Conservation (phyloP, 768 basidiomycete genomes). For the Suillus decipiens region DNA sequence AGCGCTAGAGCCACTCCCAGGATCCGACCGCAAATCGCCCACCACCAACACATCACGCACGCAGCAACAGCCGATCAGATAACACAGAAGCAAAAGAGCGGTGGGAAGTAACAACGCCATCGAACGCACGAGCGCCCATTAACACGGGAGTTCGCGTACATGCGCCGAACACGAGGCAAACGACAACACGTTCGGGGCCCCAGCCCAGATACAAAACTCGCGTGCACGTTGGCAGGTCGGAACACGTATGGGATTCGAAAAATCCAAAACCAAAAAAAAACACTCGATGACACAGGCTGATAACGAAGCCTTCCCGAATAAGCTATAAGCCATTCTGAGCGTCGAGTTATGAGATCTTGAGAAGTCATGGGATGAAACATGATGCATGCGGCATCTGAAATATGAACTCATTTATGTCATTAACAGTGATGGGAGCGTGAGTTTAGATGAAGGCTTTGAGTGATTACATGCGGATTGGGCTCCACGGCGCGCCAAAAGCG, state of each 20-base stretch:
- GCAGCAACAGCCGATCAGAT: constrained; percentile 1
- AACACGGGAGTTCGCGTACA: constrained; percentile 5
- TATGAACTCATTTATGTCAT: constrained; percentile 7
- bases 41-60: background rate
- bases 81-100: constrained; percentile 3
- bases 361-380: constrained; percentile 1
- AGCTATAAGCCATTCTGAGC: background rate
- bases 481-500: constrained; percentile 9
- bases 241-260: background rate
- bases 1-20: background rate
- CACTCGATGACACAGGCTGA: constrained; percentile 2
- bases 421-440: constrained; percentile 4
- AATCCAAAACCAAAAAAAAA: background rate
- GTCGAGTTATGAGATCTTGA: background rate
- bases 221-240: background rate
- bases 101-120: constrained; percentile 5
- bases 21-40: constrained; percentile 4
- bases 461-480: background rate
- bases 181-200: background rate
- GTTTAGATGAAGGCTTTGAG: constrained; percentile 3
- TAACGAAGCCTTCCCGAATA: constrained; percentile 3
- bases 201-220: background rate
- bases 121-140: background rate
- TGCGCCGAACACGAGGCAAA: constrained; percentile 10
- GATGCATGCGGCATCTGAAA: constrained; percentile 1